Conservation (phyloP, 2,329 filamentous ascomycete genomes). For the Pseudodiploospora longispora region DNA sequence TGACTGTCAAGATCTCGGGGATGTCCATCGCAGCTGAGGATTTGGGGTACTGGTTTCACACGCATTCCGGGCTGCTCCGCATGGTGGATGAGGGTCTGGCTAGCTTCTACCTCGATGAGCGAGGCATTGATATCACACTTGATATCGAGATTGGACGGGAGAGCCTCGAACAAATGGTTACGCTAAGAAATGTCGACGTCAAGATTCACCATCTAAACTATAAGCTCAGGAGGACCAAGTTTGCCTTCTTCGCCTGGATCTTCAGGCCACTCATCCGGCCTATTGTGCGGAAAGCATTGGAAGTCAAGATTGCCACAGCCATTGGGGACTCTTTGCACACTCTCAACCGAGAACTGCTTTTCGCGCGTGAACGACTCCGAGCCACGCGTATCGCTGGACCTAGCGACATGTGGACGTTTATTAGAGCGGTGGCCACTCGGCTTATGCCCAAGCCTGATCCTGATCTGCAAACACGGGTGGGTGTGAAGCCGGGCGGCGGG, state of each 20-base stretch:
- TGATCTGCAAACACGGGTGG: conserved; percentile 66
- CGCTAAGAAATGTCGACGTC: conserved; percentile 67
- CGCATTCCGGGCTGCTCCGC: conserved; percentile 66
- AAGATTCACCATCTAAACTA: conserved; percentile 84
- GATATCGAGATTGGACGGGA: conserved; percentile 78
- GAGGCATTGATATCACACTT: conserved; percentile 77
- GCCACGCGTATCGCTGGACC: conserved; percentile 77
- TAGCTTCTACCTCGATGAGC: conserved; percentile 75
- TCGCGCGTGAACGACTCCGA: conserved; percentile 75
- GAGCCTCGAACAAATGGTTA: conserved; percentile 71
- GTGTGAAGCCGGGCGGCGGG: conserved; percentile 49
- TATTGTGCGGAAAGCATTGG: conserved; percentile 69
- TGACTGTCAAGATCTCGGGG: conserved; percentile 74
- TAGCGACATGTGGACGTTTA: conserved; percentile 70
- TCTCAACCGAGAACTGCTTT: conserved; percentile 79
- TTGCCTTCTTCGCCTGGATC: conserved; percentile 72
- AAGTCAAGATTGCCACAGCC: conserved; percentile 65
- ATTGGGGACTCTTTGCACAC: conserved; percentile 63
- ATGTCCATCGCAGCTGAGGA: conserved; percentile 79
- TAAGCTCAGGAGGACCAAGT: conserved; percentile 63
- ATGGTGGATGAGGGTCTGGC: conserved; percentile 78
- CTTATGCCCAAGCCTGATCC: conserved; percentile 65
- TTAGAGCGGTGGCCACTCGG: conserved; percentile 72
- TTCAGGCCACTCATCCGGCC: conserved; percentile 78
- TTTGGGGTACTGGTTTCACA: conserved; percentile 80